These are phyloP conservation scores for Quercus agrifolia DNA, from an alignment of 306 rosid species.

Conservation along the genomic window DNA sequence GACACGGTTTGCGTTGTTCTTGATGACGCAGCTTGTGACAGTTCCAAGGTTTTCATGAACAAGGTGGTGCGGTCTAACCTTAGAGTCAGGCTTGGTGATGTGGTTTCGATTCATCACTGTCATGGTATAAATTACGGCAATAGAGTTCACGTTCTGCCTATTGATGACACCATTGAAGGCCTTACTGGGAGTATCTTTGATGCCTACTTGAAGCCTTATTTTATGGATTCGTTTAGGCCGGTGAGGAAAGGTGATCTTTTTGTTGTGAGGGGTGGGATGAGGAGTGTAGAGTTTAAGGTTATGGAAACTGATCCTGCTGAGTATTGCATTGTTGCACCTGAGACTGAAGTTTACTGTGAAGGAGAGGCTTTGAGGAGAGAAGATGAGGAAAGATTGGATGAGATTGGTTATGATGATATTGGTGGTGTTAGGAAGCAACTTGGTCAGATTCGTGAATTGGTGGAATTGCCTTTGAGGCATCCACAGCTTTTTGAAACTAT, in stretches of 20 bases:
- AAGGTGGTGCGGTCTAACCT: conserved; percentile 32
- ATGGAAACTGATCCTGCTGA: conserved; percentile 21
- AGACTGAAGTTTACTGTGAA: conserved; percentile 21
- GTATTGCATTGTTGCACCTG: conserved; percentile 23
- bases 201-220: no score
- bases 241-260: conserved; percentile 26
- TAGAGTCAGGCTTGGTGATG: conserved; percentile 30
- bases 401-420: conserved; percentile 23
- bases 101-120: conserved; percentile 30
- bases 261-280: conserved; percentile 26
- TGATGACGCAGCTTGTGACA: no score
- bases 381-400: conserved; percentile 20
- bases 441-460: conserved; percentile 23
- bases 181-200: no score
- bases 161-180: conserved; percentile 4
- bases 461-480: conserved; percentile 21
- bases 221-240: conserved; percentile 7
- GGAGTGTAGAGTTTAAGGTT: conserved; percentile 25
- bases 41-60: conserved; percentile 9
- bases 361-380: conserved; percentile 19
- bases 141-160: conserved; percentile 28
- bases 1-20: no score
- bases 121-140: conserved; percentile 28
- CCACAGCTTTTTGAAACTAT: conserved; percentile 18
- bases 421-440: conserved; percentile 19